Base-by-base conservation (phyloP, 768 basidiomycete species). In the Boletus huronensis region DNA sequence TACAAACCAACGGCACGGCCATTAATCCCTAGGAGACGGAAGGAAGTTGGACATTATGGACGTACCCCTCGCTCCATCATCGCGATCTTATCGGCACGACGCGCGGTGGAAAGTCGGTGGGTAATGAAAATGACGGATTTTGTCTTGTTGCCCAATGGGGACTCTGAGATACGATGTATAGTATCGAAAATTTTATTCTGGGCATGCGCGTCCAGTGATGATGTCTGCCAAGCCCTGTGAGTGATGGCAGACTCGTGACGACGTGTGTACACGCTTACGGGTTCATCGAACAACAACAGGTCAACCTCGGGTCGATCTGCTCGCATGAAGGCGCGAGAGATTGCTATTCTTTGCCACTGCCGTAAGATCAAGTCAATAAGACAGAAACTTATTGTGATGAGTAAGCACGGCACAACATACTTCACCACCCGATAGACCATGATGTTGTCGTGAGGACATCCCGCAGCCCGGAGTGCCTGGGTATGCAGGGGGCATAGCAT, bases 241-340 rank as follows among this genome's bases (percentile, higher is more conserved):
- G 59, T 46, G 31, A 35, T 17, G 26, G n/a, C 13, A 43, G 25
- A 35, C 31, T 31, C 23, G 39, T 48, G 55, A 52, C 25, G 50
- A n/a, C 50, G 53, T 48, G 34, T 48, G 51, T 41, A 44, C 19
- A 41, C 48, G 70, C 84, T 65, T 72, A 86, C 87, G 49, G 90
- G 89, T 73, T 93, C 90, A 68, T 95, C 93, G 64, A 94, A 88
- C 39, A 94, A 70, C 31, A 94, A 74, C 14, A 94, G 72, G 70
- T 93, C 89, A 25, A 90, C 81, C 58, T 85, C 83, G 21, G 82
- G 88, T 64, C 81, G 82, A 63, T 76, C 80, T 45, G 88, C 87
- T 55, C 91, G 78, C 87, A 93, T 90, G 64, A 94, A 93, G 16
- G 90, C 88, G 45, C 93, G 81, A 44, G 91, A 88, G 46, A 94